phyloP scores from a whole-genome alignment of 75 land plant species.

The Selaginella tamariscina region DNA sequence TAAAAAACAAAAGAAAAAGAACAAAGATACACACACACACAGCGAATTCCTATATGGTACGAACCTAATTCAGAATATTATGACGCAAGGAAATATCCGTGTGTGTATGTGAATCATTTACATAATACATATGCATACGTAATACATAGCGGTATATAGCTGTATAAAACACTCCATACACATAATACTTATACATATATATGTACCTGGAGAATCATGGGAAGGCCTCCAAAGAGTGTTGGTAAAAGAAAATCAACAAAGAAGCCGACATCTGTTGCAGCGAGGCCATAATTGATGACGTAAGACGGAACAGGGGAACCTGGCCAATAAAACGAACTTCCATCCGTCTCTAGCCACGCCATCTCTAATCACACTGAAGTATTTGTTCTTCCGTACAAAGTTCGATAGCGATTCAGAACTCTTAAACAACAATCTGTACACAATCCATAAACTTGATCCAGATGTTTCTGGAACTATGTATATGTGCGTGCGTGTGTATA shows the following conservation, averaged over 20 bases:
- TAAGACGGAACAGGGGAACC: constrained; percentile 92
- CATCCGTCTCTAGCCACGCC: constrained; percentile 94
- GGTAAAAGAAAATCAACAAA: constrained; percentile 77
- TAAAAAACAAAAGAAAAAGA: too few relatives aligned
- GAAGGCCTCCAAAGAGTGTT: constrained; percentile 66
- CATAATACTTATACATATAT: too few relatives aligned
- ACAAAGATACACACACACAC: too few relatives aligned
- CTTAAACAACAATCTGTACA: constrained; percentile 57
- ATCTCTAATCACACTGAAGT: constrained; percentile 49
- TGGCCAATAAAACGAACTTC: constrained; percentile 89
- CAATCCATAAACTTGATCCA: too few relatives aligned
- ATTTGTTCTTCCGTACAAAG: constrained; percentile 52
- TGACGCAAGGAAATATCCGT: too few relatives aligned
- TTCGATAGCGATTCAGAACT: constrained; percentile 59
- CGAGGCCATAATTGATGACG: constrained; percentile 76
- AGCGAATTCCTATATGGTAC: too few relatives aligned
- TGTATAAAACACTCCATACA: too few relatives aligned
- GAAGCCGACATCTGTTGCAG: constrained; percentile 72
- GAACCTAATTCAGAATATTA: too few relatives aligned
- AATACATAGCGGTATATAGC: too few relatives aligned
- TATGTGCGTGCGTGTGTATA: too few relatives aligned
- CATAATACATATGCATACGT: too few relatives aligned
- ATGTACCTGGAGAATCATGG: constrained; percentile 96
- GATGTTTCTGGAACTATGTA: background rate
- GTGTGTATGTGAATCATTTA: too few relatives aligned